Evolutionary conservation across 371 early-diverging fungal genomes (phyloP), one percentile per base, ranked within the genome.

Genomic region (Haplosporangium sp.): DNA sequence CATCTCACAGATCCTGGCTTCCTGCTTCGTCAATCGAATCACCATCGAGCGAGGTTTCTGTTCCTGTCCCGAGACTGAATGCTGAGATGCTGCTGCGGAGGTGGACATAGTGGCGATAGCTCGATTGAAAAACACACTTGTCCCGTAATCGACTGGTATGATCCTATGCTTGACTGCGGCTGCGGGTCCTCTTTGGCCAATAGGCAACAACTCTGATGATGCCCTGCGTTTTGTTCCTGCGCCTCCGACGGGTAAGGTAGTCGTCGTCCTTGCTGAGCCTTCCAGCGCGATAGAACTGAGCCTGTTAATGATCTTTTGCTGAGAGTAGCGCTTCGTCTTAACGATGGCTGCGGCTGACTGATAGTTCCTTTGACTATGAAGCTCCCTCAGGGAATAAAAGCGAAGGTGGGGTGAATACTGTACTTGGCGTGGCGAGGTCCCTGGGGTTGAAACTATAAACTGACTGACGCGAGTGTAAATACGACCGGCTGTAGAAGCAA

Each of bases 1-100:
- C 18, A 93, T 67, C n/a, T 83, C 56, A 66, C 92, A 92, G 13
- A 95, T 86, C 41, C 86, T 69, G 18, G 64, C 51, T 66, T 95
- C 95, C 37, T 69, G 82, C 1, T 83, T 77, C 9, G 86, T 87
- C 46, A 93, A 73, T 11, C 48, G 55, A 14, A 87, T 70, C 0
- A 42, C 48, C 57, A 69, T 59, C 20, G 54, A 10, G 10, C 65
- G 43, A 16, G 59, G 23, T 16, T 36, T 20, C 10, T n/a, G 18
- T 14, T 50, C 50, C 20, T 14, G 20, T 9, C 18, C 8, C 50
- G 9, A 10, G 16, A 21, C n/a, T 18, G 20, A 9, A 9, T 18
- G 50, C 10, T 50, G 20, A 18, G 50, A 50, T n/a, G 50, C 3
- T 9, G 18, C 18, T n/a, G 29, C 29, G 29, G 29, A 29, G 29